Evolutionary conservation across 2,329 filamentous ascomycete genomes (phyloP).

Genomic region (Botrytis fragariae): DNA sequence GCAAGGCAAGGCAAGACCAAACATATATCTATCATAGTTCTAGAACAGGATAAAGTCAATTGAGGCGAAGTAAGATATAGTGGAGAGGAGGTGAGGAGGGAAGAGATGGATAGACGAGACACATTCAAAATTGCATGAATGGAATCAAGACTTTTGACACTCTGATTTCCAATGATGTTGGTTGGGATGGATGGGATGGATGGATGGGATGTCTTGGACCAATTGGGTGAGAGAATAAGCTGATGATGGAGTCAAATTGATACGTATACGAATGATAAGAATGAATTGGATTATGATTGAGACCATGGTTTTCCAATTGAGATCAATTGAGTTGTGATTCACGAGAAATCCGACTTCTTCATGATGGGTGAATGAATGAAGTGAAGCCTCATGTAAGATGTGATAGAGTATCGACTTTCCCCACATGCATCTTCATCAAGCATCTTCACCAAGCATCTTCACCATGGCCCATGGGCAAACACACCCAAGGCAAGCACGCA

Average conservation of each 20-base stretch:
- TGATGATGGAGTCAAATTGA: conserved; percentile 15
- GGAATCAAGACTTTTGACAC: neutral
- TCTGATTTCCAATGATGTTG: conserved; percentile 8
- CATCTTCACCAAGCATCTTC: neutral
- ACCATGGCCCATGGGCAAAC: neutral
- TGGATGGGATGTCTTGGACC: conserved; percentile 10
- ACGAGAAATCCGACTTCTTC: neutral
- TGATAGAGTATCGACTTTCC: neutral
- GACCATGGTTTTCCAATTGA: neutral
- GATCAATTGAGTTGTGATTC: neutral
- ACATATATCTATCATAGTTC: conserved; percentile 4
- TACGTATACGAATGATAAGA: conserved; percentile 7
- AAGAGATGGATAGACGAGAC: neutral
- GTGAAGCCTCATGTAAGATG: neutral
- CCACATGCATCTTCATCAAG: conserved; percentile 1
- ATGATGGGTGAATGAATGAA: neutral
- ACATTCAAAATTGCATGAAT: conserved; percentile 10
- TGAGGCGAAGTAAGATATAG: conserved; percentile 1
- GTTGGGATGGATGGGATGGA: neutral
- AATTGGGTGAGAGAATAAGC: neutral
- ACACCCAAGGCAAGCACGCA: neutral
- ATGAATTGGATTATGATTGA: neutral
- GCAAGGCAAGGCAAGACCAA: neutral
- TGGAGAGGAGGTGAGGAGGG: neutral
- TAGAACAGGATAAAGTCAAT: neutral